Evolutionary conservation across 441 rosid genomes (phyloP).

Genomic region (Adansonia gregorii): DNA sequence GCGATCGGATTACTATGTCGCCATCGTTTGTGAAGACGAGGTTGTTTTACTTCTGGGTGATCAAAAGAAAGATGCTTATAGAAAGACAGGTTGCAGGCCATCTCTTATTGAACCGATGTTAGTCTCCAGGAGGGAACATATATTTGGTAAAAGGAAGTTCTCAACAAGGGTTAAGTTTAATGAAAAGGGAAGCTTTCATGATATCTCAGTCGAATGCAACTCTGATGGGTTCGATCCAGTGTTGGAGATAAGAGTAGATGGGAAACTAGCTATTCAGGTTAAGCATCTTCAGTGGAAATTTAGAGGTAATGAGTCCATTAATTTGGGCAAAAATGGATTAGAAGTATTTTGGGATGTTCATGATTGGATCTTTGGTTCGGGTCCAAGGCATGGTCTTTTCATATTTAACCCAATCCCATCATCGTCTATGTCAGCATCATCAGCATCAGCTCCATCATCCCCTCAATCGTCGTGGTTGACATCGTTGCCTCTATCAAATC

Average conservation of each 20-base stretch:
- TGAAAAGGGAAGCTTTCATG: constrained; percentile 56
- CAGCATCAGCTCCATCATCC: constrained; percentile 22
- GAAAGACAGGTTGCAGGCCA: constrained; percentile 73
- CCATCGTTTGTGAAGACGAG: constrained; percentile 73
- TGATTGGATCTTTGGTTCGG: constrained; percentile 78
- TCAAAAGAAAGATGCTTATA: constrained; percentile 73
- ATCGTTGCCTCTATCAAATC: constrained; percentile 27
- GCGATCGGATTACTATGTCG: constrained; percentile 72
- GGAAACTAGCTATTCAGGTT: constrained; percentile 50
- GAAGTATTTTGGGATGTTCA: constrained; percentile 84
- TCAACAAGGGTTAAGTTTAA: constrained; percentile 61
- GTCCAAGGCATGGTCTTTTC: constrained; percentile 63
- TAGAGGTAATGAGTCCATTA: constrained; percentile 70
- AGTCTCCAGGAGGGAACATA: constrained; percentile 71
- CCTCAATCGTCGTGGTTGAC: background rate
- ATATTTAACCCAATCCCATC: constrained; percentile 54
- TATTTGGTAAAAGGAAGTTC: constrained; percentile 79
- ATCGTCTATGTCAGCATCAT: constrained; percentile 22
- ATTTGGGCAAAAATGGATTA: constrained; percentile 46
- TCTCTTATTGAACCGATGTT: constrained; percentile 72
- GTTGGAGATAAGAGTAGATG: constrained; percentile 66
- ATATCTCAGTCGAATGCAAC: constrained; percentile 65
- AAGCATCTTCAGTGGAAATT: constrained; percentile 81
- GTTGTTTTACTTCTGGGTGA: constrained; percentile 82
- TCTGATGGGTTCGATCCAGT: constrained; percentile 48